A percentile compares a stretch with the other conserved stretches of the same genome.
phyloP scores from a whole-genome alignment of 768 basidiomycete species.

The Pleurotus platypus region DNA sequence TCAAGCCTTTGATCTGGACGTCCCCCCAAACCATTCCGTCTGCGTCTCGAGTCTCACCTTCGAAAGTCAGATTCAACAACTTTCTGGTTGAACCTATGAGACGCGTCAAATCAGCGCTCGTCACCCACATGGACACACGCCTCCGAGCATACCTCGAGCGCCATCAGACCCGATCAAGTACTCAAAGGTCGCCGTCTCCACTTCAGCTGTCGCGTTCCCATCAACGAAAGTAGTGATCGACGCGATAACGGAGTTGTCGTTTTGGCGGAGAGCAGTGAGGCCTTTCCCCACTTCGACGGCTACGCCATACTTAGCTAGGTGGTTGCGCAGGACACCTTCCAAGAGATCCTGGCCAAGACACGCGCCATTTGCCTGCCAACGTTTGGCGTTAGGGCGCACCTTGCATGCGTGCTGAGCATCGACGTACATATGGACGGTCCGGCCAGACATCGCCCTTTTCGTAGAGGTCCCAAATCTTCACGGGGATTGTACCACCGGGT shows the following conservation, averaged over 20 bases:
- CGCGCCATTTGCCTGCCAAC: constrained; percentile 13
- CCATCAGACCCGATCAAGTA: constrained; percentile 19
- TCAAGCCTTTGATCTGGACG: constrained; percentile 17
- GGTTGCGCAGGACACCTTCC: constrained; percentile 15
- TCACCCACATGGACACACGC: background rate
- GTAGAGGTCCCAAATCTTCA: constrained; percentile 22
- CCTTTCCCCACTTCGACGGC: constrained; percentile 16
- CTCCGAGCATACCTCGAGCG: constrained; percentile 11
- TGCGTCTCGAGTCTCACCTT: constrained; percentile 20
- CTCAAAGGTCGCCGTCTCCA: constrained; percentile 8
- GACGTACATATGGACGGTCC: constrained; percentile 17
- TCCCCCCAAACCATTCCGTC: constrained; percentile 22
- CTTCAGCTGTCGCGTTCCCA: constrained; percentile 11
- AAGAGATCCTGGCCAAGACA: constrained; percentile 14
- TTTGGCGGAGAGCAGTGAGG: constrained; percentile 15
- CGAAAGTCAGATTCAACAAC: constrained; percentile 16
- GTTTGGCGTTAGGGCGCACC: background rate
- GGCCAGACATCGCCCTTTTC: constrained; percentile 16
- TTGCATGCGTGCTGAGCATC: background rate
- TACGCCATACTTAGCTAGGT: constrained; percentile 14
- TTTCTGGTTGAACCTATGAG: constrained; percentile 15
- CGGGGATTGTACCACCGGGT: constrained; percentile 19
- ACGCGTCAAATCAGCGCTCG: background rate
- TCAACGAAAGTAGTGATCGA: constrained; percentile 8
- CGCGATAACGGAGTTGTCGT: constrained; percentile 10